Conservation (phyloP, 2,329 filamentous ascomycete genomes). For the Phoma sp. region DNA sequence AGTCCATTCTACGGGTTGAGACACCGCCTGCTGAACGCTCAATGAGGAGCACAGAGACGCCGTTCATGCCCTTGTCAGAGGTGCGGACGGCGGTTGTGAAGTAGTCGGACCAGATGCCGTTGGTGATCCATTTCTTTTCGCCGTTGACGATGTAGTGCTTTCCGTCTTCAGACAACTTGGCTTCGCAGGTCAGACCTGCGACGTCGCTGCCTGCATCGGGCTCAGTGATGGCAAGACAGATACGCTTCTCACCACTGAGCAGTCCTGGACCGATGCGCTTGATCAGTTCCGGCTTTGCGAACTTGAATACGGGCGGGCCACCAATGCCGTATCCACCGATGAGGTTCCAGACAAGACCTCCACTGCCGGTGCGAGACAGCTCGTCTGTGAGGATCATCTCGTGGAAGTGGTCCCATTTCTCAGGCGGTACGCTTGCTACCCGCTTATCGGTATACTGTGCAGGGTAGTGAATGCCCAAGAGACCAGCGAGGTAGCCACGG, state of each 20-base stretch:
- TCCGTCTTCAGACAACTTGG: constrained; percentile 91
- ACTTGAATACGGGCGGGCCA: constrained; percentile 88
- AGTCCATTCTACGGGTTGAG: constrained; percentile 94
- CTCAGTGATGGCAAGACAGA: constrained; percentile 97
- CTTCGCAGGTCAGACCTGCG: constrained; percentile 93
- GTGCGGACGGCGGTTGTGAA: constrained; percentile 97
- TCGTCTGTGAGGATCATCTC: constrained; percentile 96
- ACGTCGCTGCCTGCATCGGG: constrained; percentile 91
- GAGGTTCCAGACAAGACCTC: constrained; percentile 96
- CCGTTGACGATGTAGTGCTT: constrained; percentile 99
- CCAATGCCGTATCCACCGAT: constrained; percentile 97
- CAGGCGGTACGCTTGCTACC: constrained; percentile 79
- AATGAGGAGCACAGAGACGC: constrained; percentile 88
- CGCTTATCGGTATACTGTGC: constrained; percentile 73
- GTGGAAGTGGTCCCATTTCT: constrained; percentile 98
- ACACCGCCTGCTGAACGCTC: constrained; percentile 86
- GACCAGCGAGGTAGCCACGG: constrained; percentile 89
- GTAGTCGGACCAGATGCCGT: constrained; percentile 96
- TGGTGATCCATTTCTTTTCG: constrained; percentile 99
- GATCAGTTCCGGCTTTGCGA: constrained; percentile 83
- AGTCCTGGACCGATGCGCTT: constrained; percentile 90
- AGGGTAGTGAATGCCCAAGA: constrained; percentile 85
- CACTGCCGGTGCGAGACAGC: constrained; percentile 84
- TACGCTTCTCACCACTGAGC: constrained; percentile 90
- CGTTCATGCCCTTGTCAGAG: constrained; percentile 88